phyloP scores from a whole-genome alignment of 768 basidiomycete genomes.

The Russula dissimulans region DNA sequence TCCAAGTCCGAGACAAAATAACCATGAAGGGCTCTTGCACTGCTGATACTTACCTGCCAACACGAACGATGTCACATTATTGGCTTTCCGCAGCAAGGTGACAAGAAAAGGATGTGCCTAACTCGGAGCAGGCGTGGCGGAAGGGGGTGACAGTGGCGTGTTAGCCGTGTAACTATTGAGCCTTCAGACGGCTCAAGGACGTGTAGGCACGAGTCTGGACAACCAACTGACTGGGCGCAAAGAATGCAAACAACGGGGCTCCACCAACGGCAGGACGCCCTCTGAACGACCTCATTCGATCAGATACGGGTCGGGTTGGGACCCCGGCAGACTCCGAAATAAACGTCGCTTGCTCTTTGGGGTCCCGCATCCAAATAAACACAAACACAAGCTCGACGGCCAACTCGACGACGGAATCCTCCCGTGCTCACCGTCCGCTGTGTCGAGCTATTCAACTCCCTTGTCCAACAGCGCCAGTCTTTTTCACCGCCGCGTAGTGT shows the following conservation, averaged over 20 bases:
- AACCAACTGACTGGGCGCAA: background rate
- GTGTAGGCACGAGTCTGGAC: no score
- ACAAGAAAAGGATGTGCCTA: background rate
- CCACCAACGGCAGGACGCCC: no score
- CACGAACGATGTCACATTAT: background rate
- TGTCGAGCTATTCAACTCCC: background rate
- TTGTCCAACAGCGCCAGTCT: background rate
- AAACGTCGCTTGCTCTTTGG: background rate
- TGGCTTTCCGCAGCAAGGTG: background rate
- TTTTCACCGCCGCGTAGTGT: conserved; percentile 1
- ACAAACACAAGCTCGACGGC: conserved; percentile 19
- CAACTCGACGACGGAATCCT: conserved; percentile 19
- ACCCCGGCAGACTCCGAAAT: conserved; percentile 13
- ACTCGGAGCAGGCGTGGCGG: background rate
- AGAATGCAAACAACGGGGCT: no score
- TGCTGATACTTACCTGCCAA: background rate
- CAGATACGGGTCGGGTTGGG: background rate
- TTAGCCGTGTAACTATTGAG: background rate
- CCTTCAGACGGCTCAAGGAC: background rate
- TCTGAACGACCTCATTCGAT: background rate
- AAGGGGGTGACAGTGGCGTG: background rate
- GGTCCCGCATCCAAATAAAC: conserved; percentile 14
- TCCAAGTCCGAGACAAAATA: background rate
- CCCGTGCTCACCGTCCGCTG: conserved; percentile 9
- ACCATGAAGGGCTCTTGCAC: background rate